These are phyloP conservation scores for Fonsecaea erecta DNA, from an alignment of 2,329 filamentous ascomycete species.

Conservation along the genomic window DNA sequence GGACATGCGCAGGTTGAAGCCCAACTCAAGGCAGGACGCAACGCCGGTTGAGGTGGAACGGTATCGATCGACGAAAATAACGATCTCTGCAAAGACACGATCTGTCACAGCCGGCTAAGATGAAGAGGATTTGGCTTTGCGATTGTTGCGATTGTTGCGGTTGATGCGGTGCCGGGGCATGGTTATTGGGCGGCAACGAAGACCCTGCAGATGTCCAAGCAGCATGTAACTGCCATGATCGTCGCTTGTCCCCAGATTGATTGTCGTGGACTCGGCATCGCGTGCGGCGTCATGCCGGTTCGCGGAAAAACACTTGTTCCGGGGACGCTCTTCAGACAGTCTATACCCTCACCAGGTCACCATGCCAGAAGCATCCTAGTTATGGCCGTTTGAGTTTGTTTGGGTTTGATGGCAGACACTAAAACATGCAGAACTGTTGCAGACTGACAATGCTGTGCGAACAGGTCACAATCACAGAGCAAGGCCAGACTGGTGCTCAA, in stretches of 20 bases:
- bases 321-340: background rate
- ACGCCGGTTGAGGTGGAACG: background rate
- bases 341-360: background rate
- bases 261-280: background rate
- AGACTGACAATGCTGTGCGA: background rate
- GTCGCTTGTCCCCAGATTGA: background rate
- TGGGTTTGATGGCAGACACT: background rate
- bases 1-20: background rate
- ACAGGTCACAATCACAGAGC: background rate
- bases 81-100: background rate
- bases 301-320: background rate
- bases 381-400: background rate
- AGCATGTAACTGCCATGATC: background rate
- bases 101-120: slow-evolving; percentile 1
- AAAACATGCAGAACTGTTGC: background rate
- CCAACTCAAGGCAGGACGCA: background rate
- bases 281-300: background rate
- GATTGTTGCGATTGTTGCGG: background rate
- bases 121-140: background rate
- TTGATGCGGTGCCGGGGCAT: background rate
- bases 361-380: background rate
- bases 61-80: background rate
- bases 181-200: background rate
- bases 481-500: background rate
- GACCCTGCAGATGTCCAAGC: slow-evolving; percentile 1